Conservation (phyloP, 768 basidiomycete genomes). For the Pleurotus platypus region DNA sequence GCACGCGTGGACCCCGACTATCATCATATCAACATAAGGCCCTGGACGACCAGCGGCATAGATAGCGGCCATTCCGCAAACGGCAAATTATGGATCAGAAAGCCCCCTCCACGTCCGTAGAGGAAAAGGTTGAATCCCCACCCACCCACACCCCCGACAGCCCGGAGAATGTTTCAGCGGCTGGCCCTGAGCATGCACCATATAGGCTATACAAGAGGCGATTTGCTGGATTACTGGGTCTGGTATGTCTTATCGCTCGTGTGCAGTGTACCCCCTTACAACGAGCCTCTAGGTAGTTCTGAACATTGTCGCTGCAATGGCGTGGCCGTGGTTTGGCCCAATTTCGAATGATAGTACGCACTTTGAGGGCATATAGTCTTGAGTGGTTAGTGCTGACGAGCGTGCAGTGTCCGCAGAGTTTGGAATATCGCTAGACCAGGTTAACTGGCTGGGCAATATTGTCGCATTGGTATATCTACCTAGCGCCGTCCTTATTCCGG, state of each 20-base stretch:
- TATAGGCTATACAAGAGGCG: slow-evolving; percentile 72
- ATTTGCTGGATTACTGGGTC: slow-evolving; percentile 59
- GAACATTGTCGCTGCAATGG: slow-evolving; percentile 61
- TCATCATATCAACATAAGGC: too few species aligned
- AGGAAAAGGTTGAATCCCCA: too few species aligned
- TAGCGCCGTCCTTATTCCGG: slow-evolving; percentile 54
- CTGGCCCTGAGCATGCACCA: background rate
- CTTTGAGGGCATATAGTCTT: background rate
- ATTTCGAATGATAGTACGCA: slow-evolving; percentile 64
- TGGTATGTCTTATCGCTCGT: slow-evolving; percentile 38
- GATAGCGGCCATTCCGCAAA: too few species aligned
- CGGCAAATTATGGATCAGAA: too few species aligned
- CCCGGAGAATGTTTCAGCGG: too few species aligned
- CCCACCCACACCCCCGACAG: too few species aligned
- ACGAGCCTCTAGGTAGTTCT: slow-evolving; percentile 45
- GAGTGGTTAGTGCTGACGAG: background rate
- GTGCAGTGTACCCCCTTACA: too few species aligned
- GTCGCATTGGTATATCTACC: slow-evolving; percentile 62
- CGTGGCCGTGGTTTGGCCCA: slow-evolving; percentile 83
- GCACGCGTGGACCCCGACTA: background rate
- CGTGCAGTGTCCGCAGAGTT: slow-evolving; percentile 57
- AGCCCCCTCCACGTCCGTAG: too few species aligned
- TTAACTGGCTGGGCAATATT: slow-evolving; percentile 81
- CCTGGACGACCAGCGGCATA: too few species aligned
- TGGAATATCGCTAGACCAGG: slow-evolving; percentile 61